These are phyloP conservation scores for Stephania yunnanensis DNA, from an alignment of 164 flowering plant genomes.

Conservation along the genomic window DNA sequence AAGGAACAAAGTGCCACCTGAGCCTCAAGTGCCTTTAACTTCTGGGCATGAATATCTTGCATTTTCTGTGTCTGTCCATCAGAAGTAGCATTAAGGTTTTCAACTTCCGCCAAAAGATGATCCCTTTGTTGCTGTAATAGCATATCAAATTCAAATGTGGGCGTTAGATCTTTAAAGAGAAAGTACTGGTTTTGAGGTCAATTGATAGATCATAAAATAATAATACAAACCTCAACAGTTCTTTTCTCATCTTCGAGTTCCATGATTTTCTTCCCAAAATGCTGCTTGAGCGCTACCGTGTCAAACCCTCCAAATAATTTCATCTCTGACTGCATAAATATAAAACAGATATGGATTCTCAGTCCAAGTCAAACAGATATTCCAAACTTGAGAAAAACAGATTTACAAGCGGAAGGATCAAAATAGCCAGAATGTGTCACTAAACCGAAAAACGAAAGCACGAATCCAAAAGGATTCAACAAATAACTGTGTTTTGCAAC, in stretches of 20 bases:
- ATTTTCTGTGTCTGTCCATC: slow-evolving; percentile 91
- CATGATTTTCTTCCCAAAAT: slow-evolving; percentile 87
- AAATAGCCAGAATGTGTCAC: background rate
- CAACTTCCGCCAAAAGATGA: slow-evolving; percentile 73
- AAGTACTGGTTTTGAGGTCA: background rate
- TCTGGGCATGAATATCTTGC: slow-evolving; percentile 83
- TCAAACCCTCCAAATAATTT: slow-evolving; percentile 72
- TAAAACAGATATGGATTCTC: background rate
- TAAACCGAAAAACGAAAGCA: background rate
- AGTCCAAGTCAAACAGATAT: background rate
- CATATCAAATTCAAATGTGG: slow-evolving; percentile 12
- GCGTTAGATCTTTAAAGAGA: slow-evolving; percentile 6
- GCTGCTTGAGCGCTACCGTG: slow-evolving; percentile 85
- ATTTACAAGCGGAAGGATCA: background rate
- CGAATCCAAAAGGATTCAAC: background rate
- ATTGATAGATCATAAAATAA: slow-evolving; percentile 5
- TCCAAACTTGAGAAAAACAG: background rate
- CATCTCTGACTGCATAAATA: slow-evolving; percentile 82
- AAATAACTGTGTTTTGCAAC: background rate
- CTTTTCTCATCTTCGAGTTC: slow-evolving; percentile 96
- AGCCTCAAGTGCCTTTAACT: slow-evolving; percentile 82
- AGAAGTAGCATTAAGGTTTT: slow-evolving; percentile 65
- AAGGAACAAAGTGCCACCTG: slow-evolving; percentile 49
- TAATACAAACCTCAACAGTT: slow-evolving; percentile 63
- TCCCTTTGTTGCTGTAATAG: slow-evolving; percentile 82